Conservation (phyloP, 2,329 filamentous ascomycete species). For the Fusarium praegraminearum region DNA sequence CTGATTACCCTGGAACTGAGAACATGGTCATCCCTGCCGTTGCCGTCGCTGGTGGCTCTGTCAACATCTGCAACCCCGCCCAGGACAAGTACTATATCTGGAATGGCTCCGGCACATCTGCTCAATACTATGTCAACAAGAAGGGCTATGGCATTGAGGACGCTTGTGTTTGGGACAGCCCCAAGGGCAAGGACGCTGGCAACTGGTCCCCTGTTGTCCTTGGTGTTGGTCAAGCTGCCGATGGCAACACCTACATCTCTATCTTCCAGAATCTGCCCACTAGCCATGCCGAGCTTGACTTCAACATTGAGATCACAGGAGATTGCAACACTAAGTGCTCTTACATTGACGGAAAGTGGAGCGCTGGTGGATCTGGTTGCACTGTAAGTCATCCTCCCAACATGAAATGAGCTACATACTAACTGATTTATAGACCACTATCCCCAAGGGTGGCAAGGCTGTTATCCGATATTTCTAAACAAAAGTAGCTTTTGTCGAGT, state of each 20-base stretch:
- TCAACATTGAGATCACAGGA: slow-evolving; percentile 81
- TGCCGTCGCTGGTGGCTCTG: slow-evolving; percentile 68
- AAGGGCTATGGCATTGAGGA: slow-evolving; percentile 73
- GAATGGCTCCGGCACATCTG: slow-evolving; percentile 80
- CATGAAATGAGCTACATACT: slow-evolving; percentile 7
- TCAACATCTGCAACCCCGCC: slow-evolving; percentile 80
- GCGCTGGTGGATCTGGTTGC: slow-evolving; percentile 73
- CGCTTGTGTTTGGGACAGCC: slow-evolving; percentile 80
- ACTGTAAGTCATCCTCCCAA: slow-evolving; percentile 71
- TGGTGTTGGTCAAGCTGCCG: slow-evolving; percentile 74
- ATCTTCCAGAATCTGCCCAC: slow-evolving; percentile 88
- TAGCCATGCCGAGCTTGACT: slow-evolving; percentile 76
- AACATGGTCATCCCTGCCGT: slow-evolving; percentile 84
- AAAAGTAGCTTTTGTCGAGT: slow-evolving; percentile 23
- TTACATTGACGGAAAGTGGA: slow-evolving; percentile 73
- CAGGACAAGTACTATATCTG: slow-evolving; percentile 81
- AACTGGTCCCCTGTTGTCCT: slow-evolving; percentile 92
- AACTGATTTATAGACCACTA: slow-evolving; percentile 55
- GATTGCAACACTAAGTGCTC: slow-evolving; percentile 71
- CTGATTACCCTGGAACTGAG: slow-evolving; percentile 95
- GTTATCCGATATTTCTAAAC: slow-evolving; percentile 59
- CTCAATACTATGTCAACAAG: slow-evolving; percentile 97
- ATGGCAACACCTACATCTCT: slow-evolving; percentile 80
- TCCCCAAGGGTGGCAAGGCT: slow-evolving; percentile 57
- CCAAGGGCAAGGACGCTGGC: slow-evolving; percentile 66